phyloP scores from a whole-genome alignment of 1,284 basidiomycete genomes.

The Volvariella volvacea region DNA sequence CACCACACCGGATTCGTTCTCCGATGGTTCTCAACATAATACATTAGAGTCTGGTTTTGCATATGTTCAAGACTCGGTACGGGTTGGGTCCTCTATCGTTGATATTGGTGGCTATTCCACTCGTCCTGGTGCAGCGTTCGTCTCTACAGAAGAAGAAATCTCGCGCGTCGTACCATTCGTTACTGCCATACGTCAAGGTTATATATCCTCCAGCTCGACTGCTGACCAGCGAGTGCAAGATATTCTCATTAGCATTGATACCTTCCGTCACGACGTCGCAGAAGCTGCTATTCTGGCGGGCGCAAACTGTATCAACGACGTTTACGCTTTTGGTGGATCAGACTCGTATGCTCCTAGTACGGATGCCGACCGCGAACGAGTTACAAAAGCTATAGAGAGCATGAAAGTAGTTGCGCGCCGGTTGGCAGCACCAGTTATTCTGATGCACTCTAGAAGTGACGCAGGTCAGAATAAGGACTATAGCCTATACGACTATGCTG shows the following conservation, averaged over 20 bases:
- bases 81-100: conserved; percentile 68
- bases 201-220: not conserved
- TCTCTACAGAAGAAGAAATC: conserved; percentile 72
- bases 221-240: conserved; percentile 16
- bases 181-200: conserved; percentile 28
- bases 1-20: conserved; percentile 95
- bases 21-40: conserved; percentile 72
- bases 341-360: conserved; percentile 35
- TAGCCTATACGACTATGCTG: conserved; percentile 35
- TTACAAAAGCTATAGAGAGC: conserved; percentile 31
- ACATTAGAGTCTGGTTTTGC: conserved; percentile 40
- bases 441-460: conserved; percentile 94
- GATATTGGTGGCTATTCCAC: conserved; percentile 96
- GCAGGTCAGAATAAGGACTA: conserved; percentile 72
- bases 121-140: conserved; percentile 68
- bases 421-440: conserved; percentile 64
- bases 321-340: conserved; percentile 58
- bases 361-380: conserved; percentile 17
- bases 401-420: conserved; percentile 69
- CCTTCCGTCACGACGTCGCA: conserved; percentile 85
- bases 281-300: conserved; percentile 74
- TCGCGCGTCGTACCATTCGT: conserved; percentile 72
- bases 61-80: conserved; percentile 41
- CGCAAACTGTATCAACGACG: conserved; percentile 93
- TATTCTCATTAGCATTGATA: conserved; percentile 82